Evolutionary conservation across 176 grass and related monocot genomes (phyloP).

Genomic region (Otatea glauca): DNA sequence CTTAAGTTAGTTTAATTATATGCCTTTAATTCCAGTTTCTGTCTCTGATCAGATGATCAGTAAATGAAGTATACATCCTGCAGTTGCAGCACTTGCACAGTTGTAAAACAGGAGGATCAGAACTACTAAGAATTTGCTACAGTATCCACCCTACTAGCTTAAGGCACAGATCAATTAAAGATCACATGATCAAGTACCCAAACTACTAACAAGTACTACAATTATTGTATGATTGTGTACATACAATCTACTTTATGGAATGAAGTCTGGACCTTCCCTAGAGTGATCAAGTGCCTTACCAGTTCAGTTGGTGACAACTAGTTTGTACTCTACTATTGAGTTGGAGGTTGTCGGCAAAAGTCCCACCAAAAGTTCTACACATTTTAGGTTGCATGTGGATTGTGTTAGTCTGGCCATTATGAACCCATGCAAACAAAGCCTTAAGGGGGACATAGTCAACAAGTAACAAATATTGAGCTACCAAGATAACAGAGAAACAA

Average conservation of each 20-base stretch:
- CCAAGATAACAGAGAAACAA: neutral
- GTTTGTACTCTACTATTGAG: neutral
- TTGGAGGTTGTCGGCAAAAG: neutral
- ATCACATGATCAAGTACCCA: neutral
- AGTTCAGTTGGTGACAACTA: neutral
- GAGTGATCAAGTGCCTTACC: neutral
- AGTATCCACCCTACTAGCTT: neutral
- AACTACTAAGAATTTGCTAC: constrained; percentile 10
- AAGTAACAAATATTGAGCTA: neutral
- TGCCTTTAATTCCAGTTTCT: neutral
- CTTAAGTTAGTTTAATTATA: neutral
- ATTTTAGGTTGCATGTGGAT: neutral
- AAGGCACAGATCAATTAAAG: neutral
- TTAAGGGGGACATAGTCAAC: constrained; percentile 1
- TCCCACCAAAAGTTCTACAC: neutral
- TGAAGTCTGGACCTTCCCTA: neutral
- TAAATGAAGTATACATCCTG: neutral
- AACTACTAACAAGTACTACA: neutral
- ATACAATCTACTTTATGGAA: neutral
- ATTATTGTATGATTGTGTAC: neutral
- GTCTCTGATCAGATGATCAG: neutral
- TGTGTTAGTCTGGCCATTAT: neutral
- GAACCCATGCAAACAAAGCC: neutral
- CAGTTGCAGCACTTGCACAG: neutral
- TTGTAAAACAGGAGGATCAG: neutral